These are phyloP conservation scores for Kodamaea fungicola DNA, from an alignment of 1,139 yeast genomes.

Conservation along the genomic window DNA sequence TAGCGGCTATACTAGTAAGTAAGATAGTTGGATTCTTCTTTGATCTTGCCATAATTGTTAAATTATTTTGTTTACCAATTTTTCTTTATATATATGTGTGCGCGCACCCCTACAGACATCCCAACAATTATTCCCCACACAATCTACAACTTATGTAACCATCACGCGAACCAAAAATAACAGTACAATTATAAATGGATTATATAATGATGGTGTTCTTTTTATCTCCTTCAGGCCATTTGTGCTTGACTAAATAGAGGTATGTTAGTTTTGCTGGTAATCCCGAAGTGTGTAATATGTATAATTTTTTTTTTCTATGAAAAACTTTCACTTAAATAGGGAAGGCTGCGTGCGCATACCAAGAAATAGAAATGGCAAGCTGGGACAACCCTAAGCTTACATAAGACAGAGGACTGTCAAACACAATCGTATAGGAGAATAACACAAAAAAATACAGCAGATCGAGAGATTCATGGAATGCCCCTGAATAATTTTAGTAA, in stretches of 20 bases:
- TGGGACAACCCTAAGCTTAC: no score
- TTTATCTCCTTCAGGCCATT: constrained; percentile 52
- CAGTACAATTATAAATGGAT: constrained; percentile 21
- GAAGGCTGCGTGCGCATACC: neutral
- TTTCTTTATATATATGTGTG: neutral
- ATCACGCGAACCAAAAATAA: constrained; percentile 44
- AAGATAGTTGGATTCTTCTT: constrained; percentile 28
- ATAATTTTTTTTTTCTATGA: constrained; percentile 7
- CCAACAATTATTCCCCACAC: neutral
- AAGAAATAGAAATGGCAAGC: no score
- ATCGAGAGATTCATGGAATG: no score
- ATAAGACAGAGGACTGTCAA: no score
- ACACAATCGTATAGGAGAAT: no score
- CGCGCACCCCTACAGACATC: neutral
- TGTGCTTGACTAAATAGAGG: constrained; percentile 45
- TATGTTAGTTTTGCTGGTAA: constrained; percentile 47
- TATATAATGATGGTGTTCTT: constrained; percentile 32
- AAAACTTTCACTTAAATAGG: neutral
- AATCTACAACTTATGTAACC: constrained; percentile 25
- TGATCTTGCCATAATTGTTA: constrained; percentile 1
- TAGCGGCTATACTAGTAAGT: constrained; percentile 36
- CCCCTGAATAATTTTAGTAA: no score
- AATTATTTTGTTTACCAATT: neutral
- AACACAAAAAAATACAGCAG: no score
- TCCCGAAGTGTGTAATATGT: constrained; percentile 44